These are phyloP conservation scores for Cucumis melo DNA, from an alignment of 306 rosid species.

Conservation along the genomic window DNA sequence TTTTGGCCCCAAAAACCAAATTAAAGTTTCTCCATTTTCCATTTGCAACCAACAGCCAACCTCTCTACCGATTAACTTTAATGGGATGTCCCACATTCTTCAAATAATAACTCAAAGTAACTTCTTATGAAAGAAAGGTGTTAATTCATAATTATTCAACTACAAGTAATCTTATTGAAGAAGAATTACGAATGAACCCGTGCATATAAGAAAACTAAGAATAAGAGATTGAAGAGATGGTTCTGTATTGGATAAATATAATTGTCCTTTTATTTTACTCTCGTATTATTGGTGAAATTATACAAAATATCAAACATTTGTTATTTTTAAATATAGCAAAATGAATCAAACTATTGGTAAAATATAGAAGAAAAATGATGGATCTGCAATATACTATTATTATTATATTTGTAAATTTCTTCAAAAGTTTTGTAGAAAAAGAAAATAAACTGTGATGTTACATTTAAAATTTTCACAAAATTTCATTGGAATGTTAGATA, in stretches of 20 bases:
- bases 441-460: too few species aligned
- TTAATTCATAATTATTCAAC: background rate
- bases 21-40: background rate
- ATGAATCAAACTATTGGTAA: too few species aligned
- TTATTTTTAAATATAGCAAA: too few species aligned
- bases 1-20: background rate
- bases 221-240: background rate
- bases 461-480: too few species aligned
- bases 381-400: too few species aligned
- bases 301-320: too few species aligned
- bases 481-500: too few species aligned
- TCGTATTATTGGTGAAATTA: too few species aligned
- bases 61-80: background rate
- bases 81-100: background rate
- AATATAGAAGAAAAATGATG: too few species aligned
- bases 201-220: background rate
- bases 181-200: background rate
- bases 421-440: too few species aligned
- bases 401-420: too few species aligned
- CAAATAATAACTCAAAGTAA: background rate
- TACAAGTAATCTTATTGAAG: background rate
- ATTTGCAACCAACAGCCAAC: background rate
- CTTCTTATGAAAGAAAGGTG: background rate
- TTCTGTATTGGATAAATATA: background rate
- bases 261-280: too few species aligned